Evolutionary conservation across 176 grass and related monocot species (phyloP).

Genomic region (Carex cristatella): DNA sequence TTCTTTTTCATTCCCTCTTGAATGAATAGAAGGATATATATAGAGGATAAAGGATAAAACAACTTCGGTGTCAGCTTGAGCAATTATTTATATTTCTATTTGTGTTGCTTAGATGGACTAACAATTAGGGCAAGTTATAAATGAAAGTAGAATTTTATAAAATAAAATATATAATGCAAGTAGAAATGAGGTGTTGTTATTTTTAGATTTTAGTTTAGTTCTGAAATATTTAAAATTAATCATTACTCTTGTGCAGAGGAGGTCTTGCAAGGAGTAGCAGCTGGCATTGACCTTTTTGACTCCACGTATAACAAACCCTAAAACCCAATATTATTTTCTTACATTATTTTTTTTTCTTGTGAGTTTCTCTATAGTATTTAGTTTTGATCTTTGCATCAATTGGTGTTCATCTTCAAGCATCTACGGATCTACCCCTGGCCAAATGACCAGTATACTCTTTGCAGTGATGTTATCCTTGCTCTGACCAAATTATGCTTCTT

Average conservation of each 20-base stretch:
- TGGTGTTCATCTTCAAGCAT: background rate
- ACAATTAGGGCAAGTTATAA: background rate
- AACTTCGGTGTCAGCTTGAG: background rate
- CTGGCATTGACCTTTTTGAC: constrained; percentile 89
- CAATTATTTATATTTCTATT: background rate
- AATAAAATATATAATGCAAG: background rate
- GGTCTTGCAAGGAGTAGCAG: constrained; percentile 83
- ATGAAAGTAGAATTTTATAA: background rate
- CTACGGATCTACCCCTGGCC: background rate
- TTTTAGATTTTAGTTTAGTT: background rate
- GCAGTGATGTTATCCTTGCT: background rate
- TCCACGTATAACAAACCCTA: constrained; percentile 49
- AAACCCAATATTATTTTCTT: background rate
- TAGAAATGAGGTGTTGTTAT: background rate
- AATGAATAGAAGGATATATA: background rate
- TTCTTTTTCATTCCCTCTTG: background rate
- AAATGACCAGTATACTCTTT: background rate
- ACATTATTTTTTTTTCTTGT: background rate
- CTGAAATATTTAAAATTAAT: constrained; percentile 19
- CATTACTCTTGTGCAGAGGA: constrained; percentile 54
- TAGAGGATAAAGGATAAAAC: background rate
- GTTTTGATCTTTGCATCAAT: background rate
- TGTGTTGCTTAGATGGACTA: constrained; percentile 2
- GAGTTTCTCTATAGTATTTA: constrained; percentile 6
- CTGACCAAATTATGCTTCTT: background rate